Evolutionary conservation across 768 basidiomycete species (phyloP).

Genomic region (Boletus pseudopeckii): DNA sequence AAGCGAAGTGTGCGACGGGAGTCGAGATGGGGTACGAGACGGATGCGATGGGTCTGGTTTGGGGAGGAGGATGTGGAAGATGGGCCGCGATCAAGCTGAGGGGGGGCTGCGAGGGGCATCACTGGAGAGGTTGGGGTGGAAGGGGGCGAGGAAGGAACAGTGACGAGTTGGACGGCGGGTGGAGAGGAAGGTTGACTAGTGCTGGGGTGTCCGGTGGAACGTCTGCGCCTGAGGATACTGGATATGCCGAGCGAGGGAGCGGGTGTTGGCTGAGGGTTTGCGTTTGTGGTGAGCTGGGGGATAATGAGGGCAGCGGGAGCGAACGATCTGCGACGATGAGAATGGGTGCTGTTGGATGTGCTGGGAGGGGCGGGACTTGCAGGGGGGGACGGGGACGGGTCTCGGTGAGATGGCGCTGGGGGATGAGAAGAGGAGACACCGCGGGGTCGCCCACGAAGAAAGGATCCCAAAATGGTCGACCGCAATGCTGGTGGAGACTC

Average conservation of each 20-base stretch:
- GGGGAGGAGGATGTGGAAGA: slow-evolving; percentile 18
- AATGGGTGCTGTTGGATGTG: slow-evolving; percentile 15
- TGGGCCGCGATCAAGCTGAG: slow-evolving; percentile 17
- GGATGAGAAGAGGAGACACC: slow-evolving; percentile 61
- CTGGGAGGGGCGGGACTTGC: slow-evolving; percentile 36
- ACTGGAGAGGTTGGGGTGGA: slow-evolving; percentile 9
- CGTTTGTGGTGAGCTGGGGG: slow-evolving; percentile 33
- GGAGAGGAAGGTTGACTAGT: slow-evolving; percentile 17
- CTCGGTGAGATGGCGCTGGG: slow-evolving; percentile 20
- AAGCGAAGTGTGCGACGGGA: slow-evolving; percentile 84
- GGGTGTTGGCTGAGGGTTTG: slow-evolving; percentile 23
- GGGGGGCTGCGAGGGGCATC: slow-evolving; percentile 22
- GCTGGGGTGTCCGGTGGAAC: slow-evolving; percentile 57
- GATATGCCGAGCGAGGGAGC: slow-evolving; percentile 44
- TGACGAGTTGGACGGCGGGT: background rate
- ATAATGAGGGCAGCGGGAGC: slow-evolving; percentile 35
- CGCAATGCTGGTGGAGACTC: slow-evolving; percentile 40
- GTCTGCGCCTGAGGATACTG: slow-evolving; percentile 63
- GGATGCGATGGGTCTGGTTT: slow-evolving; percentile 65
- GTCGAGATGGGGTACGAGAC: slow-evolving; percentile 94
- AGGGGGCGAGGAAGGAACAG: slow-evolving; percentile 14
- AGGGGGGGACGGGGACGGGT: slow-evolving; percentile 43
- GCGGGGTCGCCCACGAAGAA: slow-evolving; percentile 66
- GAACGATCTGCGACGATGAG: slow-evolving; percentile 40
- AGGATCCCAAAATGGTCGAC: slow-evolving; percentile 64